A percentile compares a stretch with the other conserved stretches of the same genome.
Evolutionary conservation across 352 stramenopile species (phyloP).

Genomic region (Pythium folliculosum): DNA sequence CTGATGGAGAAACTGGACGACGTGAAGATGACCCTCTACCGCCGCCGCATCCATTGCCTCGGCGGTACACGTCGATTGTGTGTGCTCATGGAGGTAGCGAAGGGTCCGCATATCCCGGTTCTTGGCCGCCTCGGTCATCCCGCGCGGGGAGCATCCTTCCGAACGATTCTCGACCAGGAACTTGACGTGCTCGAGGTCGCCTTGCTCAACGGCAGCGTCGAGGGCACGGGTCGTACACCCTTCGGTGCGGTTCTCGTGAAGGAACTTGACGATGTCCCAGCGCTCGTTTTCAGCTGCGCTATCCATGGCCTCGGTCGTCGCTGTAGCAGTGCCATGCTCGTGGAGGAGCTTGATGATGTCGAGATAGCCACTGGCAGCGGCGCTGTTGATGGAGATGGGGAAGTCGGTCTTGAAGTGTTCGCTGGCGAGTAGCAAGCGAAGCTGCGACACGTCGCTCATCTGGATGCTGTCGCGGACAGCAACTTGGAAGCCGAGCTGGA

Average conservation of each 20-base stretch:
- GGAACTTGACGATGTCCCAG: not conserved
- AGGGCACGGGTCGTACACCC: not conserved
- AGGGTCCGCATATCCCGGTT: not conserved
- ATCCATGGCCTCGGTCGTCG: not conserved
- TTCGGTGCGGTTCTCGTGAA: conserved; percentile 1
- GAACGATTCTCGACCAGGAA: not conserved
- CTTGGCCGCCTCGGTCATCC: not conserved
- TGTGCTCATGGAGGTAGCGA: not conserved
- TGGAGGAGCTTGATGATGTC: too few species aligned
- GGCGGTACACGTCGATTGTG: not conserved
- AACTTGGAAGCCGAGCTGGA: too few species aligned
- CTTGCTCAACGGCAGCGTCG: not conserved
- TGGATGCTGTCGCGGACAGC: too few species aligned
- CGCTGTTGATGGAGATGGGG: too few species aligned
- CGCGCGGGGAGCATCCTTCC: not conserved
- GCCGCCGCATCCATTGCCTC: not conserved
- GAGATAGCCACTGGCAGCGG: too few species aligned
- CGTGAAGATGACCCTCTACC: not conserved
- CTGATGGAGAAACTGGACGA: not conserved
- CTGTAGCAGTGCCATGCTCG: too few species aligned
- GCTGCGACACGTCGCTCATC: too few species aligned
- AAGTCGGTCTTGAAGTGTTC: too few species aligned
- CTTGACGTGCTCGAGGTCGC: not conserved
- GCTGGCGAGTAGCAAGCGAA: too few species aligned
- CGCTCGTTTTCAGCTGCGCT: not conserved